These are phyloP conservation scores for Calonectria pauciramosa DNA, from an alignment of 2,329 filamentous ascomycete species.

Conservation along the genomic window DNA sequence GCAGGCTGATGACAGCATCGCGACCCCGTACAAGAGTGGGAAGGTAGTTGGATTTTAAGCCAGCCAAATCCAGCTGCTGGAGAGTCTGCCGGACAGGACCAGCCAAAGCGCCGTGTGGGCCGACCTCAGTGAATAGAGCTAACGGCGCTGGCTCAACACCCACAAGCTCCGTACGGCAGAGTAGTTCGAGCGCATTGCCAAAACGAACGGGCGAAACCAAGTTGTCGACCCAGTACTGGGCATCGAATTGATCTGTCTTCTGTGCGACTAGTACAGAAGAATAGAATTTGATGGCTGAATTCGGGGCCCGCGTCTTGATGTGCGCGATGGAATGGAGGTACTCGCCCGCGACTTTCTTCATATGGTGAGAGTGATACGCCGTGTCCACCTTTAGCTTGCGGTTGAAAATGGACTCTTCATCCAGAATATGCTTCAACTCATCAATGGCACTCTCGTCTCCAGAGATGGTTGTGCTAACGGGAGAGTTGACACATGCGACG, in stretches of 20 bases:
- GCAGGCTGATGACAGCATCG: conserved; percentile 46
- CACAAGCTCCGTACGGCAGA: conserved; percentile 18
- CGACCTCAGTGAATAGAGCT: conserved; percentile 40
- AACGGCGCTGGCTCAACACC: conserved; percentile 16
- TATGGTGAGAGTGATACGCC: conserved; percentile 58
- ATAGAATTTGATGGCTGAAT: conserved; percentile 40
- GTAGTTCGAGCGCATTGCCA: conserved; percentile 32
- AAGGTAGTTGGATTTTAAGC: conserved; percentile 31
- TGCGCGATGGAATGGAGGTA: conserved; percentile 39
- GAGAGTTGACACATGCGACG: conserved; percentile 56
- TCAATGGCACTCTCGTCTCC: conserved; percentile 49
- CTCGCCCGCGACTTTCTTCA: conserved; percentile 43
- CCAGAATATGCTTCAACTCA: conserved; percentile 47
- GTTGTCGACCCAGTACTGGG: conserved; percentile 47
- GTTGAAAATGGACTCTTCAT: conserved; percentile 47
- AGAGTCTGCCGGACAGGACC: conserved; percentile 44
- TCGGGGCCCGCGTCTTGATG: conserved; percentile 6
- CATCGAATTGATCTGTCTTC: neutral
- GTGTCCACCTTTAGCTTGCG: conserved; percentile 53
- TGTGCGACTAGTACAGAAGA: neutral
- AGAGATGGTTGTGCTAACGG: conserved; percentile 52
- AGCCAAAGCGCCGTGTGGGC: conserved; percentile 42
- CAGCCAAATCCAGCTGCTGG: conserved; percentile 8
- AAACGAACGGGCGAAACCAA: conserved; percentile 48
- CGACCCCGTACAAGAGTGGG: conserved; percentile 16